Evolutionary conservation across 2,329 filamentous ascomycete species (phyloP), one percentile per base, ranked within the genome.

Genomic region (Aspergillus luchuensis): DNA sequence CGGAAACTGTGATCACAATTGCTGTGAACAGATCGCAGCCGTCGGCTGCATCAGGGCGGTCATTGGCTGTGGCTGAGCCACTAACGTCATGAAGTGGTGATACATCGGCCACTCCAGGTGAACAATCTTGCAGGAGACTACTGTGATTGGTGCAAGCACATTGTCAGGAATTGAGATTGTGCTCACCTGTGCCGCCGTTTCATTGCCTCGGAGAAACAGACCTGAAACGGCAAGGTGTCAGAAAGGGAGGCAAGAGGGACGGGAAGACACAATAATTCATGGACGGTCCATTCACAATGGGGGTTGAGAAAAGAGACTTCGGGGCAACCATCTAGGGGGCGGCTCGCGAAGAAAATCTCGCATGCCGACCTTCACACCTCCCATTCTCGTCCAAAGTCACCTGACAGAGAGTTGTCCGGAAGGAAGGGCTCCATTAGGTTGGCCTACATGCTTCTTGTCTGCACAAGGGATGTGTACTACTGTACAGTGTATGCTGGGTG

Each of bases 211-310:
- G 60, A 64, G 53, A 60, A 59, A 54, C 39, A 36, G 30, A 41
- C 58, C 45, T 62, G 63, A 66, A 64, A 63, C 62, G 56, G 63
- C 47, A 60, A 59, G 60, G 53, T 53, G 48, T 48, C 52, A 62
- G 41, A 55, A 55, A 17, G 38, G 49, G 30, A 58, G 55, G 39
- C 33, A 55, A 56, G 28, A 23, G 30, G 39, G 55, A 57, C 36
- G 39, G 49, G 51, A 39, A 56, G 49, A 8, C 25, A 47, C 33
- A 36, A 36, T 36, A 36, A 36, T 36, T 13, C 33, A 13, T 36
- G 33, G 48, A 38, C 57, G 39, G 19, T 48, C 28, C 38, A 28
- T 30, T 13, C 8, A n/a, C 21, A 30, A 13, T 21, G 15, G 8
- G 30, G 38, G 50, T 6, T 6, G 50, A 36, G 33, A 36, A 36